A percentile compares a stretch with the other conserved stretches of the same genome.
Evolutionary conservation across 1,139 yeast genomes (phyloP).

Genomic region (Tardiomyces depauwii): DNA sequence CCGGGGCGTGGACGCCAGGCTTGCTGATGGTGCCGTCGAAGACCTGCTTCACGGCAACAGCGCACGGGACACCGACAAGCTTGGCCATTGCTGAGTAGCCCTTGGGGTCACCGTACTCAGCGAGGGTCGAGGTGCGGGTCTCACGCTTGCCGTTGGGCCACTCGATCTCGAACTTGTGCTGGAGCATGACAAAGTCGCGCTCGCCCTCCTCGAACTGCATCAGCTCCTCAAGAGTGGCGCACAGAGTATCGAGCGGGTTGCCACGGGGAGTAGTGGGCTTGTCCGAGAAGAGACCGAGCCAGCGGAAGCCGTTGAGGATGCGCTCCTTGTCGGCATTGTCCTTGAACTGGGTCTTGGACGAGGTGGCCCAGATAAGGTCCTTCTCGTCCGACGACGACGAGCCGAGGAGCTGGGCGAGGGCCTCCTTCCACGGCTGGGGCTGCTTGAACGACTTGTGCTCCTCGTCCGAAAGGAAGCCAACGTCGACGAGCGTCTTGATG

Average conservation of each 20-base stretch:
- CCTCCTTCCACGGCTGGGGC: constrained; percentile 79
- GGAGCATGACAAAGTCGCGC: constrained; percentile 89
- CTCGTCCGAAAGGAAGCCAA: constrained; percentile 82
- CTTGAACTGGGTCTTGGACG: constrained; percentile 70
- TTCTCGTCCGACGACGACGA: constrained; percentile 57
- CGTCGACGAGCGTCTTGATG: constrained; percentile 86
- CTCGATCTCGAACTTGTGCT: constrained; percentile 95
- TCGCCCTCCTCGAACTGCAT: constrained; percentile 96
- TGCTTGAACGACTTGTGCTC: constrained; percentile 44
- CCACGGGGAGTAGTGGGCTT: constrained; percentile 74
- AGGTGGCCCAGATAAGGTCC: constrained; percentile 67
- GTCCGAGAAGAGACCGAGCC: constrained; percentile 89
- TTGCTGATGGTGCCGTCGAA: constrained; percentile 68
- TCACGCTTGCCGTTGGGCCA: constrained; percentile 90
- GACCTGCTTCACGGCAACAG: constrained; percentile 84
- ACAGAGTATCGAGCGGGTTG: constrained; percentile 88
- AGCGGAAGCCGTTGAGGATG: constrained; percentile 77
- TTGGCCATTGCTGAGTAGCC: constrained; percentile 99
- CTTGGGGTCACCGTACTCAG: constrained; percentile 84
- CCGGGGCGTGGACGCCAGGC: constrained; percentile 89
- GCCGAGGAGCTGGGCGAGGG: constrained; percentile 64
- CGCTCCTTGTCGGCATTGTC: constrained; percentile 73
- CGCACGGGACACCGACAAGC: constrained; percentile 96
- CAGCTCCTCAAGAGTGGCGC: constrained; percentile 90
- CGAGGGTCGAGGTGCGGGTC: constrained; percentile 88